A percentile compares a stretch with the other conserved stretches of the same genome.
Conservation (phyloP, 192 early-diverging fungal species). For the Coemansia sp. region DNA sequence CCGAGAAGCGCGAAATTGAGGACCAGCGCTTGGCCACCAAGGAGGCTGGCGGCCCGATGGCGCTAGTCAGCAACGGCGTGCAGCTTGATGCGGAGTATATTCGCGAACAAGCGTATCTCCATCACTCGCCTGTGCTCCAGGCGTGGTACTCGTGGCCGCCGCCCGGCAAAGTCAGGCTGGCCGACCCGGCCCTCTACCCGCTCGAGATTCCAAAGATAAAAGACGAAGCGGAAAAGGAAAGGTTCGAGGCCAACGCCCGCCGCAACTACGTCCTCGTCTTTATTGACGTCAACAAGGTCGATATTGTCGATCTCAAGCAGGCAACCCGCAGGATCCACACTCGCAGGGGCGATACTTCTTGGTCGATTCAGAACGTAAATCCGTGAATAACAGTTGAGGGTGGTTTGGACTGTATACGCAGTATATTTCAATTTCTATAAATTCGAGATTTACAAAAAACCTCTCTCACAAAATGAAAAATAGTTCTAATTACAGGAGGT, state of each 20-base stretch:
- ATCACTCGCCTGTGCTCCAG: conserved; percentile 39
- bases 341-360: conserved; percentile 39
- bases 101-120: conserved; percentile 42
- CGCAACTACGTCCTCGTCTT: conserved; percentile 48
- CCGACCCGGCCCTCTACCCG: conserved; percentile 34
- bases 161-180: conserved; percentile 23
- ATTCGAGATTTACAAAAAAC: neutral
- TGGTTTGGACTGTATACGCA: too few relatives aligned
- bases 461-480: neutral
- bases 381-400: too few relatives aligned
- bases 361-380: conserved; percentile 34
- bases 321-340: conserved; percentile 31
- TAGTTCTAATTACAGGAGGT: too few relatives aligned
- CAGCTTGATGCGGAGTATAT: conserved; percentile 38
- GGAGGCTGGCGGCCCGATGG: conserved; percentile 4
- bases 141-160: conserved; percentile 53
- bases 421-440: neutral
- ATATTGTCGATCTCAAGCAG: conserved; percentile 34
- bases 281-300: conserved; percentile 38
- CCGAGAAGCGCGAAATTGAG: conserved; percentile 6
- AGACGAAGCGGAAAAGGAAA: conserved; percentile 15
- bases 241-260: conserved; percentile 36
- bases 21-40: neutral
- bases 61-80: conserved; percentile 1
- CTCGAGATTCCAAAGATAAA: conserved; percentile 19